A percentile compares a stretch with the other conserved stretches of the same genome.
phyloP scores from a whole-genome alignment of 768 basidiomycete species.

The Dendrothele bispora region DNA sequence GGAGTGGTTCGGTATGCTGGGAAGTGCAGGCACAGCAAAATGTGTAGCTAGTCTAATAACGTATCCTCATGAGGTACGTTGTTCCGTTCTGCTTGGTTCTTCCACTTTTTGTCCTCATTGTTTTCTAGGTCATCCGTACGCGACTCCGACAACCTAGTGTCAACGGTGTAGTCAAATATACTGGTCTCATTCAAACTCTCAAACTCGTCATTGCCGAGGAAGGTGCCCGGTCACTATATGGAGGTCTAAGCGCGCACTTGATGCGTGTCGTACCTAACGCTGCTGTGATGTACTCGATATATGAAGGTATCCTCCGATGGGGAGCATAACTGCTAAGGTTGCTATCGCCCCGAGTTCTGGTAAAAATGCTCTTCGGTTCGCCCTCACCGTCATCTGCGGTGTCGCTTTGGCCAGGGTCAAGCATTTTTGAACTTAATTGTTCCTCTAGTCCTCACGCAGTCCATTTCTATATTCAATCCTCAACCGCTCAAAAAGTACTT shows the following conservation, averaged over 20 bases:
- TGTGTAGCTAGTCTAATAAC: conserved; percentile 92
- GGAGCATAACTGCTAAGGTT: too few species aligned
- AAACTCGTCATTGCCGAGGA: conserved; percentile 87
- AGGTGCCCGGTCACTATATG: conserved; percentile 82
- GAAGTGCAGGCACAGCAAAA: conserved; percentile 91
- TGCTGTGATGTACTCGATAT: conserved; percentile 95
- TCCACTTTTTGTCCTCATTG: conserved; percentile 4
- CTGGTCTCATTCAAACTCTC: conserved; percentile 82
- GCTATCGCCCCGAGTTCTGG: too few species aligned
- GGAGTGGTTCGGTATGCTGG: conserved; percentile 83
- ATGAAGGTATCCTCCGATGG: conserved; percentile 81
- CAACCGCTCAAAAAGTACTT: too few species aligned
- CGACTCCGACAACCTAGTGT: conserved; percentile 87
- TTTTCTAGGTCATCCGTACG: conserved; percentile 79
- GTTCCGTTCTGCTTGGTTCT: background rate
- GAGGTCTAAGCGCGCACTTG: conserved; percentile 91
- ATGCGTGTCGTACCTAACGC: conserved; percentile 98
- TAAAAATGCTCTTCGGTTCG: too few species aligned
- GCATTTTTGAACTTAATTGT: too few species aligned
- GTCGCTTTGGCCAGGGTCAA: too few species aligned
- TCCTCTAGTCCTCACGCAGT: too few species aligned
- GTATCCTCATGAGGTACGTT: conserved; percentile 92
- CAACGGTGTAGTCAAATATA: conserved; percentile 79
- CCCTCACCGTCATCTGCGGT: too few species aligned
- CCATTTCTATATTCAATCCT: too few species aligned